Conservation (phyloP, 2,329 filamentous ascomycete species). For the Calonectria ilicicola region DNA sequence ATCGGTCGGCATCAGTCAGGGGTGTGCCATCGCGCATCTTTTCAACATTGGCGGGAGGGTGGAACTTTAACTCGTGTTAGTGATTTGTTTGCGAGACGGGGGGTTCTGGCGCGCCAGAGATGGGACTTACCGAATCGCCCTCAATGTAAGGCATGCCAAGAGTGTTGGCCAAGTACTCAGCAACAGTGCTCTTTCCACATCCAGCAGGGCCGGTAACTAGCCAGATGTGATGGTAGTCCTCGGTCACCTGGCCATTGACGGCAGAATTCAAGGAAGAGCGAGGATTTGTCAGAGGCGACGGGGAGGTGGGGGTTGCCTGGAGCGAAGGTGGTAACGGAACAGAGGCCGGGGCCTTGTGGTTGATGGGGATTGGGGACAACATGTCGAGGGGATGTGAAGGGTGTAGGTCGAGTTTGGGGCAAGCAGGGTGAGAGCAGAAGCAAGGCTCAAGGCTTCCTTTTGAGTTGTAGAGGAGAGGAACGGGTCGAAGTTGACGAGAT, state of each 20-base stretch:
- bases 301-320: constrained; percentile 31
- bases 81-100: constrained; percentile 10
- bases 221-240: constrained; percentile 77
- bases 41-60: constrained; percentile 82
- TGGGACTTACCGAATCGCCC: constrained; percentile 76
- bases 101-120: not conserved
- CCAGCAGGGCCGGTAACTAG: constrained; percentile 83
- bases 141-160: constrained; percentile 79
- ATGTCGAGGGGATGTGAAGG: constrained; percentile 47
- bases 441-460: constrained; percentile 27
- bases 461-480: constrained; percentile 22
- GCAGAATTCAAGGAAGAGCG: constrained; percentile 45
- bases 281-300: constrained; percentile 35
- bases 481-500: constrained; percentile 25
- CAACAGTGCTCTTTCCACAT: constrained; percentile 83
- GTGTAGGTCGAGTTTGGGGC: constrained; percentile 10
- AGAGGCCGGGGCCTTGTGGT: constrained; percentile 48
- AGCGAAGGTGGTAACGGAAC: constrained; percentile 36
- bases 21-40: constrained; percentile 91
- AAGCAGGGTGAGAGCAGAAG: constrained; percentile 18
- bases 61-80: constrained; percentile 67
- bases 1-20: constrained; percentile 91
- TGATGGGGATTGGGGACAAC: constrained; percentile 62
- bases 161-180: constrained; percentile 71
- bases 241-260: constrained; percentile 45